These are phyloP conservation scores for Inga oerstediana DNA, from an alignment of 306 rosid species.

Conservation along the genomic window DNA sequence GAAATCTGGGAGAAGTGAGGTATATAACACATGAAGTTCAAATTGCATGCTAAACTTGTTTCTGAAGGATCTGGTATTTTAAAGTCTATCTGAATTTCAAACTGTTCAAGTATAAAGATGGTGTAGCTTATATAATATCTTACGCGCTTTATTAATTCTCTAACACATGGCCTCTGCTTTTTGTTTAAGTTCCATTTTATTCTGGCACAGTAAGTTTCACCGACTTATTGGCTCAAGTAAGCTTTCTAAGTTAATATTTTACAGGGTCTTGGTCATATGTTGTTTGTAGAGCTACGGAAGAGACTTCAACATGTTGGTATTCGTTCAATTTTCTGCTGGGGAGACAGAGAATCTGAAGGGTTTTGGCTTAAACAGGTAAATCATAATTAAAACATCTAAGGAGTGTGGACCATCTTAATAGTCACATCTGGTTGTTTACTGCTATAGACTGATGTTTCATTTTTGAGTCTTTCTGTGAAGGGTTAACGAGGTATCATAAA, in stretches of 20 bases:
- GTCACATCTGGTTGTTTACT: slow-evolving; percentile 12
- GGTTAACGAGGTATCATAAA: slow-evolving; percentile 68
- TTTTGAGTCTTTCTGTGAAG: slow-evolving; percentile 43
- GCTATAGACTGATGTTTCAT: slow-evolving; percentile 20
- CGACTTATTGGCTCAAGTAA: slow-evolving; percentile 3
- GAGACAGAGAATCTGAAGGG: slow-evolving; percentile 90
- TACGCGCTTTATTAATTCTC: slow-evolving; percentile 32
- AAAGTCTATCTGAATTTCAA: slow-evolving; percentile 18
- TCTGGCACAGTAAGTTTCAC: neutral
- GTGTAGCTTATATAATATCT: slow-evolving; percentile 20
- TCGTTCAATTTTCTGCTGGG: slow-evolving; percentile 86
- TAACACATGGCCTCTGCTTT: neutral
- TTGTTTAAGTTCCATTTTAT: slow-evolving; percentile 11
- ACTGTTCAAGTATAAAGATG: slow-evolving; percentile 2
- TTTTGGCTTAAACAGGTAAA: slow-evolving; percentile 92
- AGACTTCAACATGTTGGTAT: slow-evolving; percentile 84
- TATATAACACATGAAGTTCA: neutral
- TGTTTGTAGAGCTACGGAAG: slow-evolving; percentile 66
- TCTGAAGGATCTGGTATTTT: slow-evolving; percentile 6
- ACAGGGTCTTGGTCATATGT: slow-evolving; percentile 75
- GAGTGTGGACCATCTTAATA: slow-evolving; percentile 17
- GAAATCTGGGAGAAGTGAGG: neutral
- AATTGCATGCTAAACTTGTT: slow-evolving; percentile 17
- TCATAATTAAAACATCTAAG: slow-evolving; percentile 8
- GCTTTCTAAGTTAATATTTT: slow-evolving; percentile 32